These are phyloP conservation scores for Diutina neorugosa DNA, from an alignment of 1,139 yeast genomes.

Conservation along the genomic window DNA sequence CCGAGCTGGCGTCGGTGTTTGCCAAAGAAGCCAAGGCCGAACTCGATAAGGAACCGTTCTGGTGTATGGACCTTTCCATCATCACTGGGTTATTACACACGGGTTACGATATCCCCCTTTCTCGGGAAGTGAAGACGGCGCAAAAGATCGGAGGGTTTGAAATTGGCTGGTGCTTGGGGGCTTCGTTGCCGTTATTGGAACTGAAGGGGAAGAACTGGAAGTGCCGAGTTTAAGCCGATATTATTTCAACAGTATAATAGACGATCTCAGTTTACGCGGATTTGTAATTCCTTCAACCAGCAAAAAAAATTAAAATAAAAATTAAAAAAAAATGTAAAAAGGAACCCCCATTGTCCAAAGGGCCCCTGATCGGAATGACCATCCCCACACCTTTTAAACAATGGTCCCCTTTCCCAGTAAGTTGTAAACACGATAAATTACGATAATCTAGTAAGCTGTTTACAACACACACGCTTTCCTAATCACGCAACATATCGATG, in stretches of 20 bases:
- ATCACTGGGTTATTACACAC: constrained; percentile 83
- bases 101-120: constrained; percentile 89
- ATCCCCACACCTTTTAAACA: too few species aligned
- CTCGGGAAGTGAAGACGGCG: constrained; percentile 85
- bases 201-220: constrained; percentile 51
- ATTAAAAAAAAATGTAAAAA: too few species aligned
- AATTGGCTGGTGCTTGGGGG: constrained; percentile 98
- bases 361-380: too few species aligned
- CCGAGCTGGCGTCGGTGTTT: constrained; percentile 38
- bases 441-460: too few species aligned
- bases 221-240: constrained; percentile 20
- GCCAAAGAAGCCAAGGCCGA: constrained; percentile 56
- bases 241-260: background rate
- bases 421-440: too few species aligned
- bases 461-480: too few species aligned
- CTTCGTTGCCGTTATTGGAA: constrained; percentile 81
- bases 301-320: too few species aligned
- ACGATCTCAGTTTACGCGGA: too few species aligned
- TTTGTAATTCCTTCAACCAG: too few species aligned
- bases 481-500: too few species aligned
- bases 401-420: too few species aligned
- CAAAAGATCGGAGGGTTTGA: constrained; percentile 80
- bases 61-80: constrained; percentile 89
- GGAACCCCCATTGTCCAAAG: too few species aligned
- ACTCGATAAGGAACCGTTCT: constrained; percentile 69